Conservation (phyloP, 2,329 filamentous ascomycete genomes). For the Emergomyces orientalis region DNA sequence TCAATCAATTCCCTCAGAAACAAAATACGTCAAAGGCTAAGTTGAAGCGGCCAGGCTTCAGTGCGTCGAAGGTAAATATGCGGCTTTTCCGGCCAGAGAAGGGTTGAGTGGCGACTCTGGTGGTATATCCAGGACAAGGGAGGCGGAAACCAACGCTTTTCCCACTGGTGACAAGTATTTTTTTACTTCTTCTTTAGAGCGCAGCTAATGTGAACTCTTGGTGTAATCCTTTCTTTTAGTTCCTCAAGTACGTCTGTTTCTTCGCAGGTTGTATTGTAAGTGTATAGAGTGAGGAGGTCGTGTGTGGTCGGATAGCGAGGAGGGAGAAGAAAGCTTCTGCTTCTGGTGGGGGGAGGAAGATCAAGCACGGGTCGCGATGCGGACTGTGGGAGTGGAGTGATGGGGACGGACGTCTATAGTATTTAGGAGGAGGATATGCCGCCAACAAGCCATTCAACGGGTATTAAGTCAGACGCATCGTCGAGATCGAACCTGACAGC, state of each 20-base stretch:
- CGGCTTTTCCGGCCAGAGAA: neutral
- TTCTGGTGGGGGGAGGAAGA: neutral
- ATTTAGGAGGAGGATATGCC: neutral
- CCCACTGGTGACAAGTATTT: neutral
- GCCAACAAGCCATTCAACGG: slow-evolving; percentile 4
- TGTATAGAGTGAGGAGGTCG: neutral
- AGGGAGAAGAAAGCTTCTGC: neutral
- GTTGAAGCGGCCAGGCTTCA: slow-evolving; percentile 26
- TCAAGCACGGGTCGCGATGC: neutral
- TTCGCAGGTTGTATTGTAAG: neutral
- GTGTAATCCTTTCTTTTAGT: neutral
- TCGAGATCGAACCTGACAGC: slow-evolving; percentile 4
- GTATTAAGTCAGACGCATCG: neutral
- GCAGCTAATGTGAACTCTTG: neutral
- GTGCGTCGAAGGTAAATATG: slow-evolving; percentile 11
- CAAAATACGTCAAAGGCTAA: neutral
- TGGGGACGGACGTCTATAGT: neutral
- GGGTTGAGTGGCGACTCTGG: neutral
- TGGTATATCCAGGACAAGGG: neutral
- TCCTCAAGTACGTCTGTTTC: neutral
- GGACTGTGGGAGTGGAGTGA: neutral
- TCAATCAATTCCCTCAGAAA: neutral
- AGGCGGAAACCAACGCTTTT: neutral
- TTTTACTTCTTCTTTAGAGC: neutral
- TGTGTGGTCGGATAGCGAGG: neutral